These are phyloP conservation scores for Magnusiomyces fungicola DNA, from an alignment of 1,139 yeast genomes.

Conservation along the genomic window DNA sequence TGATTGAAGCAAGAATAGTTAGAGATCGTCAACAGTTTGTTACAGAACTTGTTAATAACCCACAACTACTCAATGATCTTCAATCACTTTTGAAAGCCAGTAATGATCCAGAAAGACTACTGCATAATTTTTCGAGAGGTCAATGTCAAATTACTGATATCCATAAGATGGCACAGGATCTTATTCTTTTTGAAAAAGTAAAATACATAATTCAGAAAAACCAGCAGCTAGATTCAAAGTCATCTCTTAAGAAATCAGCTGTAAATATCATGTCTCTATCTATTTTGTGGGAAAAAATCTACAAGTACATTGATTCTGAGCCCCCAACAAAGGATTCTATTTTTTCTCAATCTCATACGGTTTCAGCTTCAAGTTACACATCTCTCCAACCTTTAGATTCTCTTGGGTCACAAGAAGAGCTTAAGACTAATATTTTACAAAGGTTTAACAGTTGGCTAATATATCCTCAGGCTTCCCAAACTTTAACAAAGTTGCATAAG, in stretches of 20 bases:
- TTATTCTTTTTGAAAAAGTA: slow-evolving; percentile 24
- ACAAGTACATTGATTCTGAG: slow-evolving; percentile 27
- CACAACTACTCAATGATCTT: slow-evolving; percentile 34
- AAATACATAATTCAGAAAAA: neutral
- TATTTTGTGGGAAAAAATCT: slow-evolving; percentile 25
- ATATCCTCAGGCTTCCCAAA: neutral
- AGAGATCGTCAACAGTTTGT: slow-evolving; percentile 58
- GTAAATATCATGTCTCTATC: slow-evolving; percentile 20
- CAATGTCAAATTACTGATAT: slow-evolving; percentile 42
- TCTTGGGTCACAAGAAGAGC: neutral
- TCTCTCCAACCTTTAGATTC: too few species aligned
- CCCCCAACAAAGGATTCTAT: neutral
- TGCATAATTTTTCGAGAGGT: slow-evolving; percentile 45
- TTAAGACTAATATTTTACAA: neutral
- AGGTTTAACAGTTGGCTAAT: neutral
- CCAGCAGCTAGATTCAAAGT: neutral
- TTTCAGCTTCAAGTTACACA: too few species aligned
- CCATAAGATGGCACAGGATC: slow-evolving; percentile 38
- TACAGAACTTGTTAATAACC: slow-evolving; percentile 41
- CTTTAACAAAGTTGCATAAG: neutral
- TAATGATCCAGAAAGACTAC: slow-evolving; percentile 46
- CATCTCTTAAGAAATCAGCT: slow-evolving; percentile 15
- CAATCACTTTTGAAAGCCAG: slow-evolving; percentile 30
- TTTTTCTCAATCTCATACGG: too few species aligned
- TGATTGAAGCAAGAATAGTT: slow-evolving; percentile 51